Evolutionary conservation across 1,284 basidiomycete species (phyloP).

Genomic region (Puccinia horiana): DNA sequence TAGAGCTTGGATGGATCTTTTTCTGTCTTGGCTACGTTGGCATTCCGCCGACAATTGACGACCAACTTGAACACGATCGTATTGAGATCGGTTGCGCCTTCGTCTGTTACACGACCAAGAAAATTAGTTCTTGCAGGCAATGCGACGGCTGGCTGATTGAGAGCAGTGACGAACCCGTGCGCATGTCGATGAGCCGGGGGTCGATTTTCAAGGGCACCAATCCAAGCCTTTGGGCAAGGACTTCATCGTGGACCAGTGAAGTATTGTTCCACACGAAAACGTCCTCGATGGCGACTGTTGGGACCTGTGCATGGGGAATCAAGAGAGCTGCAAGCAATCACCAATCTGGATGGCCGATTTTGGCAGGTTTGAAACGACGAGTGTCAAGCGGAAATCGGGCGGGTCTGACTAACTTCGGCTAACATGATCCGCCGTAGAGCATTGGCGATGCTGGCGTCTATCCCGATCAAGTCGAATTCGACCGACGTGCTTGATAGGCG

Average conservation of each 20-base stretch:
- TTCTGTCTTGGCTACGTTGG: conserved; percentile 63
- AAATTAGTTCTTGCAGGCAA: too few relatives aligned
- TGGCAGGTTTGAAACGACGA: not conserved
- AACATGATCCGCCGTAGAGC: conserved; percentile 88
- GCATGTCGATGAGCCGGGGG: conserved; percentile 65
- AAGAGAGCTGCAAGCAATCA: not conserved
- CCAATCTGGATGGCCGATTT: not conserved
- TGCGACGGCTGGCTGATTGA: too few relatives aligned
- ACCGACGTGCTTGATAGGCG: conserved; percentile 76
- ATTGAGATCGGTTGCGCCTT: conserved; percentile 79
- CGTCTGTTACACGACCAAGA: conserved; percentile 58
- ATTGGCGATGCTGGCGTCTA: conserved; percentile 95
- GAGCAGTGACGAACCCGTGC: conserved; percentile 58
- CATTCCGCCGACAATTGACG: conserved; percentile 70
- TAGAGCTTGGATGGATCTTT: conserved; percentile 71
- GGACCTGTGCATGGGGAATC: conserved; percentile 66
- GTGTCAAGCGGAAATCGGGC: not conserved
- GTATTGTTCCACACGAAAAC: conserved; percentile 97
- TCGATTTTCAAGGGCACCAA: conserved; percentile 86
- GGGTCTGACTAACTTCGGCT: conserved; percentile 71
- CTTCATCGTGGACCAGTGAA: conserved; percentile 89
- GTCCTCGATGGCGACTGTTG: conserved; percentile 87
- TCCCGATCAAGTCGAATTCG: conserved; percentile 93
- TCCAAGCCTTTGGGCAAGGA: conserved; percentile 85
- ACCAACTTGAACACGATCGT: conserved; percentile 85